Percentiles rank a stretch among this genome's conserved stretches.
Evolutionary conservation across 139 green algal species (phyloP).

Genomic region (Raphidocelis subcapitata): DNA sequence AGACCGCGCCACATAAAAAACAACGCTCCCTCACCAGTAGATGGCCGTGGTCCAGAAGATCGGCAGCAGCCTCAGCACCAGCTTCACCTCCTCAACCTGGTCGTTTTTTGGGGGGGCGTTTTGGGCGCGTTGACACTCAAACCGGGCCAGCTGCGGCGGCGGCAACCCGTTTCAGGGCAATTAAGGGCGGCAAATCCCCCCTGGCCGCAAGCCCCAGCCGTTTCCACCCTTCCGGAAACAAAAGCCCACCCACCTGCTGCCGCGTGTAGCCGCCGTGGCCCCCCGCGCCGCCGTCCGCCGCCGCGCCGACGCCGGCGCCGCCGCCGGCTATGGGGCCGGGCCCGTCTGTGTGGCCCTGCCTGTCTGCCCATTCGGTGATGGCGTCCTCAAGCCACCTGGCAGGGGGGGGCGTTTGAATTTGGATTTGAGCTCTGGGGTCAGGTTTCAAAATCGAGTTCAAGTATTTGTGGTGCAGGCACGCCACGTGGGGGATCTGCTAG

Average conservation of each 20-base stretch:
- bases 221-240: too few relatives aligned
- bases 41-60: constrained; percentile 86
- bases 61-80: constrained; percentile 89
- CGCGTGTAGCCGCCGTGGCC: constrained; percentile 51
- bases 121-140: too few relatives aligned
- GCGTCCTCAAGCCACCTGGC: constrained; percentile 58
- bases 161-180: too few relatives aligned
- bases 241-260: constrained; percentile 32
- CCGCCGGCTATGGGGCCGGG: too few relatives aligned
- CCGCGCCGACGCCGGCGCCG: neutral
- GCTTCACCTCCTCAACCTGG: constrained; percentile 92
- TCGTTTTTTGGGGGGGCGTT: neutral
- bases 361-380: constrained; percentile 54
- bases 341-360: constrained; percentile 35
- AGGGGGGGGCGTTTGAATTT: neutral
- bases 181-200: neutral
- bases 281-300: neutral
- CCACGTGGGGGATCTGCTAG: too few relatives aligned
- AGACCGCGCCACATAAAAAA: too few relatives aligned
- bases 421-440: too few relatives aligned
- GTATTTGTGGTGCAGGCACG: too few relatives aligned
- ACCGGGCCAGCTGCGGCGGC: too few relatives aligned
- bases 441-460: too few relatives aligned
- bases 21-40: constrained; percentile 89
- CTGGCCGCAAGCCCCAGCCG: too few relatives aligned